Evolutionary conservation across 768 basidiomycete genomes (phyloP).

Genomic region (Suillus cothurnatus): DNA sequence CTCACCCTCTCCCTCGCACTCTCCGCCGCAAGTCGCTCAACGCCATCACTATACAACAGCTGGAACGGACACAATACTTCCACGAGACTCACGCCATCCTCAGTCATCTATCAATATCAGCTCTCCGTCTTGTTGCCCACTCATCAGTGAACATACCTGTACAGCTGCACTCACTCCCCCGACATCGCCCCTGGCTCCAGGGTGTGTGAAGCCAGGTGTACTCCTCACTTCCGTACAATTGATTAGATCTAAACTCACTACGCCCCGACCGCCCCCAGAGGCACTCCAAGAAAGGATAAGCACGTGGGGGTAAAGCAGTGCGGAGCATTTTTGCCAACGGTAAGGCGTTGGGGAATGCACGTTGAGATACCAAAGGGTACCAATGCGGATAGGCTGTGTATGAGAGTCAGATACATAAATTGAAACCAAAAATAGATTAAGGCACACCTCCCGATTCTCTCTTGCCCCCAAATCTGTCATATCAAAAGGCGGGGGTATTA

Average conservation of each 20-base stretch:
- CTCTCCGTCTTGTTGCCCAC: constrained; percentile 25
- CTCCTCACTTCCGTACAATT: constrained; percentile 87
- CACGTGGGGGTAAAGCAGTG: constrained; percentile 80
- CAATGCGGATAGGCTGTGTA: constrained; percentile 81
- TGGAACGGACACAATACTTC: constrained; percentile 89
- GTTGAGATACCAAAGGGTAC: constrained; percentile 89
- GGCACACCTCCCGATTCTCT: constrained; percentile 46
- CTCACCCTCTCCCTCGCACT: constrained; percentile 82
- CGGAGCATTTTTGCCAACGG: constrained; percentile 81
- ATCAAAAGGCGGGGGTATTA: constrained; percentile 49
- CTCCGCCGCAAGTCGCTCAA: constrained; percentile 88
- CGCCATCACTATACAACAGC: constrained; percentile 86
- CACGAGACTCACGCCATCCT: constrained; percentile 46
- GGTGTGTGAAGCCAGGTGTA: constrained; percentile 80
- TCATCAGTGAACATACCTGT: constrained; percentile 39
- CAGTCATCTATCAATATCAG: constrained; percentile 6
- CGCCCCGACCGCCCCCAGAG: constrained; percentile 78
- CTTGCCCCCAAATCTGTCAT: constrained; percentile 46
- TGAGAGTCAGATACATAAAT: constrained; percentile 16
- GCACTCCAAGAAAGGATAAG: constrained; percentile 88
- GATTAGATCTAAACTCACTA: constrained; percentile 83
- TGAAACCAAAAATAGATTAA: neutral
- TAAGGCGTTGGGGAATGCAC: constrained; percentile 83
- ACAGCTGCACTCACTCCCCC: constrained; percentile 79
- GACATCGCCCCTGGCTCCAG: constrained; percentile 80